A percentile compares a stretch with the other conserved stretches of the same genome.
Evolutionary conservation across 352 stramenopile species (phyloP).

Genomic region (Peronospora tabacina): DNA sequence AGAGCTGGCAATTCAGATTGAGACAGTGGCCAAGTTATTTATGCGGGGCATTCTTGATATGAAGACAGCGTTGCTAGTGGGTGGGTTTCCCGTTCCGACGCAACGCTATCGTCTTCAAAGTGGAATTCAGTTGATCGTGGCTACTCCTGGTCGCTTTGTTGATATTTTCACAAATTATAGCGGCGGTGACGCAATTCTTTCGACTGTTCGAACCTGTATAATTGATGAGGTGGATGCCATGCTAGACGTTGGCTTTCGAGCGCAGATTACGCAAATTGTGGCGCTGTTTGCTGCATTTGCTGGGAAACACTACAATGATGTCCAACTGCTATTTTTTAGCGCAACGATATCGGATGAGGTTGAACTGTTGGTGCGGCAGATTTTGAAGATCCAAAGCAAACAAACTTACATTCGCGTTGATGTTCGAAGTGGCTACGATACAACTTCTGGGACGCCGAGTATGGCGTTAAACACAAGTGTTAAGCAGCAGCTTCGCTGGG

Average conservation of each 20-base stretch:
- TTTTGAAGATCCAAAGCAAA: conserved; percentile 12
- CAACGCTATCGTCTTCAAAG: conserved; percentile 54
- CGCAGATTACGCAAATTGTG: conserved; percentile 45
- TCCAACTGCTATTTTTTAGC: conserved; percentile 55
- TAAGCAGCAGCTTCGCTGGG: conserved; percentile 38
- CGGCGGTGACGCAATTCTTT: conserved; percentile 18
- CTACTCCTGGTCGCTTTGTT: conserved; percentile 54
- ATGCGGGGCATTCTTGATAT: conserved; percentile 49
- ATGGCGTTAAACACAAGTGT: conserved; percentile 31
- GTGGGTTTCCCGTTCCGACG: conserved; percentile 51
- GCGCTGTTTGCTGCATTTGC: conserved; percentile 18
- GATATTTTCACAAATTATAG: conserved; percentile 42
- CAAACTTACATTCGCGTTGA: conserved; percentile 29
- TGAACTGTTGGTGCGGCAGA: conserved; percentile 33
- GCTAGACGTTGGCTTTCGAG: conserved; percentile 50
- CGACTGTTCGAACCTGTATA: conserved; percentile 30
- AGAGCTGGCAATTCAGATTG: conserved; percentile 71
- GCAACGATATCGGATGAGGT: conserved; percentile 46
- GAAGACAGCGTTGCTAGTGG: conserved; percentile 60
- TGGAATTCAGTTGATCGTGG: conserved; percentile 58
- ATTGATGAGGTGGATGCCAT: conserved; percentile 77
- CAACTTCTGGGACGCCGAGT: not conserved
- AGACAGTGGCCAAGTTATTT: conserved; percentile 46
- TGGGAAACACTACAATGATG: not conserved
- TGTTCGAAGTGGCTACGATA: conserved; percentile 14